These are phyloP conservation scores for Aphanoascus verrucosus DNA, from an alignment of 2,329 filamentous ascomycete genomes.

Conservation along the genomic window DNA sequence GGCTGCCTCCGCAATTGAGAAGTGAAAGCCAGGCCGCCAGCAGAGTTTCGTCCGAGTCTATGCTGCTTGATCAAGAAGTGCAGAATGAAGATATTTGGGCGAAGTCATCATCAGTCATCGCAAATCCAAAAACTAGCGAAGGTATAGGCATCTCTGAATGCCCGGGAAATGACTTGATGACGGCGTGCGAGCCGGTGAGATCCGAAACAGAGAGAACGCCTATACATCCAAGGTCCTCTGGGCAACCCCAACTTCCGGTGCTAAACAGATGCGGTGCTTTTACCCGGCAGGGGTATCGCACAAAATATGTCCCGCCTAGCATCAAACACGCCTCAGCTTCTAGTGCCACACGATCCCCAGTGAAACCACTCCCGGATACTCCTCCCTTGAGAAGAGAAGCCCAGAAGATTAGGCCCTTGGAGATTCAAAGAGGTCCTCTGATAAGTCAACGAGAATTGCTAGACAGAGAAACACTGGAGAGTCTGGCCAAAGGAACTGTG, in stretches of 20 bases:
- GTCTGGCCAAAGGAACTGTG: neutral
- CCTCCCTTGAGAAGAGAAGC: neutral
- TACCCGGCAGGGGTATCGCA: neutral
- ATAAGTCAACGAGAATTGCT: neutral
- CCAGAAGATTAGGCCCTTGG: neutral
- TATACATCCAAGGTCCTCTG: neutral
- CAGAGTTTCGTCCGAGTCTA: constrained; percentile 25
- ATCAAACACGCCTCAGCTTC: neutral
- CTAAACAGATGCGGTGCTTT: constrained; percentile 10
- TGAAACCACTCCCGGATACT: too few relatives aligned
- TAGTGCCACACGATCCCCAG: neutral
- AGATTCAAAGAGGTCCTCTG: neutral
- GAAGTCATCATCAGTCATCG: neutral
- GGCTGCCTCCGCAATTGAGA: constrained; percentile 14
- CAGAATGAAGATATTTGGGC: neutral
- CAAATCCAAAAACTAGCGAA: neutral
- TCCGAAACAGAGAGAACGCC: neutral
- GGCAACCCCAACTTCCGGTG: neutral
- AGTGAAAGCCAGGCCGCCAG: constrained; percentile 6
- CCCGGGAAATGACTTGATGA: neutral
- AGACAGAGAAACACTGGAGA: neutral
- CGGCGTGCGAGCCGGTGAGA: neutral
- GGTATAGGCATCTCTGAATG: neutral
- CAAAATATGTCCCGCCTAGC: constrained; percentile 5
- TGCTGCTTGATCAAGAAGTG: constrained; percentile 25